Evolutionary conservation across 2,329 filamentous ascomycete genomes (phyloP).

Genomic region (Cercospora sp.): DNA sequence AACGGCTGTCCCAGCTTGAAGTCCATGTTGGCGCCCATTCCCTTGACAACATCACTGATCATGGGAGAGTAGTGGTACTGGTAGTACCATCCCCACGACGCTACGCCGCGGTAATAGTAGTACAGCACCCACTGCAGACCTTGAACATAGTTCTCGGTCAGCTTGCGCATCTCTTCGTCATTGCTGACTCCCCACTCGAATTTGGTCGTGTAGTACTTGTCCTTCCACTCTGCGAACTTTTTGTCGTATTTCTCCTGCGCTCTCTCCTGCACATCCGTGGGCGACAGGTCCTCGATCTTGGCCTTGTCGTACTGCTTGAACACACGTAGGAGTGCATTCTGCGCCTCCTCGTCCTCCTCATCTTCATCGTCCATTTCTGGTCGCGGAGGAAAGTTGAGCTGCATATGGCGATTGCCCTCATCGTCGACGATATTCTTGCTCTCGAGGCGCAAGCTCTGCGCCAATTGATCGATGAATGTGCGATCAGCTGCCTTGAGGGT

Average conservation of each 20-base stretch:
- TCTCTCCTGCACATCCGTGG: slow-evolving; percentile 74
- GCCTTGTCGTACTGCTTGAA: slow-evolving; percentile 91
- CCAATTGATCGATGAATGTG: slow-evolving; percentile 88
- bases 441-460: slow-evolving; percentile 64
- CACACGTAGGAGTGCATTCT: slow-evolving; percentile 78
- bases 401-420: slow-evolving; percentile 65
- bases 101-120: slow-evolving; percentile 97
- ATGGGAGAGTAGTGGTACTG: slow-evolving; percentile 95
- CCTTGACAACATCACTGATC: slow-evolving; percentile 92
- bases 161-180: slow-evolving; percentile 73
- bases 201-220: slow-evolving; percentile 87
- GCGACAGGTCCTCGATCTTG: slow-evolving; percentile 74
- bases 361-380: slow-evolving; percentile 57
- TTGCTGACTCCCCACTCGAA: slow-evolving; percentile 85
- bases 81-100: slow-evolving; percentile 99
- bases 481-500: slow-evolving; percentile 79
- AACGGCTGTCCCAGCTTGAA: slow-evolving; percentile 96
- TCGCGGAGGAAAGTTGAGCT: slow-evolving; percentile 60
- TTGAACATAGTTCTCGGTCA: slow-evolving; percentile 96
- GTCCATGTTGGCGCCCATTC: slow-evolving; percentile 80
- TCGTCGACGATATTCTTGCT: slow-evolving; percentile 66
- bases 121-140: slow-evolving; percentile 96
- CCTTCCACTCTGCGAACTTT: slow-evolving; percentile 91
- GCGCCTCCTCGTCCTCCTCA: slow-evolving; percentile 79
- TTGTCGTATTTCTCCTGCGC: slow-evolving; percentile 84